Evolutionary conservation across 225 moss, liverwort and hornwort species (phyloP), one percentile per base, ranked within the genome.

Genomic region (Physcomitrellopsis africana): DNA sequence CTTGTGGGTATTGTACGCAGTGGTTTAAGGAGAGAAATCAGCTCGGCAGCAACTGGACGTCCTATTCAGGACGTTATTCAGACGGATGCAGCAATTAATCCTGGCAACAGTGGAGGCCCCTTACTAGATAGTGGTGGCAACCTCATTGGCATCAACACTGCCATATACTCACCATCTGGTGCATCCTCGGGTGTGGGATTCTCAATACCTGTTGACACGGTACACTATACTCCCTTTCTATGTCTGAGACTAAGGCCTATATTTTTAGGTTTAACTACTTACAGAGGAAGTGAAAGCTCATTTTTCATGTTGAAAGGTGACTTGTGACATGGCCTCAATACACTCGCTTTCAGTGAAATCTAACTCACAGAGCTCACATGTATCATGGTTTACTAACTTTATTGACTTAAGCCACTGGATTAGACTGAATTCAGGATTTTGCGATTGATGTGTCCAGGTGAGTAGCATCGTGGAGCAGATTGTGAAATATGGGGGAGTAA

Each of bases 11-110:
- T 66, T 80, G 51, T n/a, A 51, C 82, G 73, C 88, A 99, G 99
- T 87, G 99, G 99, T 56, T 86, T 99, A 8, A 86, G 95, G 76
- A 90, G 99, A 67, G 99, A 99, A 80, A 99, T 99, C 44, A 95
- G 95, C 85, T 99, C 97, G 47, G 93, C 97, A 69, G 97, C 97
- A 70, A 99, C 99, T 41, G 99, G 99, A 60, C 90, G 99, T 63
- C 99, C 99, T 41, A 99, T 99, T 70, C 99, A 99, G 81, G 99
- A 99, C 75, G 95, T 99, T 23, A 99, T 99, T 52, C 99, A 99
- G 76, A 99, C 95, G 14, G 99, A 99, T 82, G 99, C 99, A 76
- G 99, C 99, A 45, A 99, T 99, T 24, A 99, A 99, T 78, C 99
- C 95, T 45, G 99, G 99, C 54, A 99, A 99, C 69, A 99, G 99